Base-by-base conservation (phyloP, 1,284 basidiomycete species). In the Sporisorium sorghi region DNA sequence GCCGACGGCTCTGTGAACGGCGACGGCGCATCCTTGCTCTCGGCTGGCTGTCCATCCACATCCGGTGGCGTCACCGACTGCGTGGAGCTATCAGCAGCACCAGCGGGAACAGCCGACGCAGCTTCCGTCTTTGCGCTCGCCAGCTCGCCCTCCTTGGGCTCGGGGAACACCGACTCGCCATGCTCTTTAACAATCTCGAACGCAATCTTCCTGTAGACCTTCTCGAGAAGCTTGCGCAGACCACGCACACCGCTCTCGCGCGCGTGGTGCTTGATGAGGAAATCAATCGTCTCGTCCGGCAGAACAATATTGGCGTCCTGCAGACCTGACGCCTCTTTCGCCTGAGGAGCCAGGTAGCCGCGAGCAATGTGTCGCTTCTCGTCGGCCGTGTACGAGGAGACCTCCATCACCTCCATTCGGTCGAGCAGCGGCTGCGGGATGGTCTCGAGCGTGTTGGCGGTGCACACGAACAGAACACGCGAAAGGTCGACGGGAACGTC, bases 131-230 rank as follows among this genome's bases (percentile, higher is more conserved):
- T 73, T 9, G 80, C 76, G 14, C 78, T 54, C 5, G 62, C 78
- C 42, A 73, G 73, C 73, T 59, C 77, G 49, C 88, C 88, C 78
- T 80, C 82, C 44, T 78, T 69, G 21, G 84, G 80, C 71, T 97
- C 95, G 0, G 94, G 92, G 80, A 97, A 89, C 0, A 89, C 89
- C 2, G 91, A 90, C 84, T 97, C 96, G 39, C 95, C 95, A 17
- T 97, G 89, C 73, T 97, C 93, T 77, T 91, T 89, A 5, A 99
- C 93, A 68, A 99, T 90, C 84, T 92, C 93, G 76, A 97, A 88
- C 0, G 96, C 95, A 6, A 96, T 93, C 86, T 99, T 99, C 73
- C 97, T 90, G 86, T 96, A 99, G 62, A 99, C 95, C 93, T 97
- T 85, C n/a, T 54, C 50, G n/a, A 63, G 52, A 24, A 83, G 59